Conservation (phyloP, 148 eudicot genomes). For the Talinum fruticosum region DNA sequence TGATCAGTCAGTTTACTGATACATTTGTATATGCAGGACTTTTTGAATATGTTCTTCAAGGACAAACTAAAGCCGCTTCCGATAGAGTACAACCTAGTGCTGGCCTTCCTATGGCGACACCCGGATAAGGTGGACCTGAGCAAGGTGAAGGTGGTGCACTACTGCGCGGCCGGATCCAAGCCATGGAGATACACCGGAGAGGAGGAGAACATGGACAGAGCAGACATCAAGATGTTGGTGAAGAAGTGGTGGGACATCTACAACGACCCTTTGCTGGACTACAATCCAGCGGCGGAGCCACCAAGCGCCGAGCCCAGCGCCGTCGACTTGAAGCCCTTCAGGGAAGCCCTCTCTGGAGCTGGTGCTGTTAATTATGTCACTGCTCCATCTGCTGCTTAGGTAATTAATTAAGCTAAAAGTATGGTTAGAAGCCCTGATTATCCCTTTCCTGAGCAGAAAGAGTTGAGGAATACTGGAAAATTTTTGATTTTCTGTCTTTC, state of each 20-base stretch:
- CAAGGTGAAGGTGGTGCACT: constrained; percentile 45
- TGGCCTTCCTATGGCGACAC: constrained; percentile 45
- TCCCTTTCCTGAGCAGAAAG: background rate
- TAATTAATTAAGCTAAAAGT: background rate
- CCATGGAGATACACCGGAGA: constrained; percentile 44
- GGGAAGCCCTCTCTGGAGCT: constrained; percentile 33
- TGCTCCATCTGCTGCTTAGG: constrained; percentile 46
- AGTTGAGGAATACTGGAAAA: background rate
- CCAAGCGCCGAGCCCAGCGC: background rate
- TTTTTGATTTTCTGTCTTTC: background rate
- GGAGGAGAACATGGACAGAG: constrained; percentile 45
- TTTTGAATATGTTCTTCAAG: constrained; percentile 43
- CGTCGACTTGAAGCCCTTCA: constrained; percentile 29
- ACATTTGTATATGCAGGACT: constrained; percentile 26
- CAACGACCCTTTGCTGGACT: constrained; percentile 29
- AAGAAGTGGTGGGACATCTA: constrained; percentile 49
- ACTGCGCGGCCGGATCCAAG: constrained; percentile 41
- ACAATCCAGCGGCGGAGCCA: constrained; percentile 3
- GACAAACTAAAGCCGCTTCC: constrained; percentile 41
- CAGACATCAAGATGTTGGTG: constrained; percentile 43
- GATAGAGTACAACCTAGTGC: constrained; percentile 38
- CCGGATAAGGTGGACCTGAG: constrained; percentile 41
- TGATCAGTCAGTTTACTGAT: background rate
- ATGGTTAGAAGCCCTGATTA: background rate
- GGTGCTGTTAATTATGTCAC: constrained; percentile 30